Conservation (phyloP, 139 green algal genomes). For the Chlorella sp. region DNA sequence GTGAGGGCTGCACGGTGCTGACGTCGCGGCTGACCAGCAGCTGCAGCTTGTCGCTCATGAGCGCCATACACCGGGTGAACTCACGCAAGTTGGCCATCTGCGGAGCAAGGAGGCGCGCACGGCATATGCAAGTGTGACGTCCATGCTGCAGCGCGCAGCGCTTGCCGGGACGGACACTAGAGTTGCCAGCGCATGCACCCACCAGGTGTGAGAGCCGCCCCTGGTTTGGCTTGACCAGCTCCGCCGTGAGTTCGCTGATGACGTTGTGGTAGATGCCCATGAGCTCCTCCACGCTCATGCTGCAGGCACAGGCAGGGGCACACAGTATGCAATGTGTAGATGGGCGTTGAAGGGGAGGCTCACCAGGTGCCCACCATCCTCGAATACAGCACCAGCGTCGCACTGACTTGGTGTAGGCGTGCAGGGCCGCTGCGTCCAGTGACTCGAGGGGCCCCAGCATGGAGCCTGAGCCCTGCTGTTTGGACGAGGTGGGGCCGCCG, state of each 20-base stretch:
- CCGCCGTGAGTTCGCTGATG: neutral
- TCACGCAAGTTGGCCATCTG: neutral
- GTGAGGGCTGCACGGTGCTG: neutral
- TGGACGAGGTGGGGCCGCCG: neutral
- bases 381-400: too few species aligned
- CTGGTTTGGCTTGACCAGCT: slow-evolving; percentile 1
- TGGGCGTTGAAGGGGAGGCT: too few species aligned
- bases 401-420: neutral
- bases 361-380: too few species aligned
- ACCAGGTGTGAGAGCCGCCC: neutral
- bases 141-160: too few species aligned
- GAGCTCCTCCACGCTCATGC: neutral
- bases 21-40: neutral
- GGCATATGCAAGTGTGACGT: too few species aligned
- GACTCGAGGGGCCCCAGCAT: neutral
- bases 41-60: neutral
- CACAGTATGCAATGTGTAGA: too few species aligned
- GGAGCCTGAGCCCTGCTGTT: neutral
- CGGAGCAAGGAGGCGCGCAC: too few species aligned
- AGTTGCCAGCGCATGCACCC: neutral
- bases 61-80: neutral
- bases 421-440: neutral
- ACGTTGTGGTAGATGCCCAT: neutral
- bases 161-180: too few species aligned
- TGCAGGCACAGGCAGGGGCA: neutral